Conservation (phyloP, 495 filamentous ascomycete species). For the Hypoxylon lenormandii region DNA sequence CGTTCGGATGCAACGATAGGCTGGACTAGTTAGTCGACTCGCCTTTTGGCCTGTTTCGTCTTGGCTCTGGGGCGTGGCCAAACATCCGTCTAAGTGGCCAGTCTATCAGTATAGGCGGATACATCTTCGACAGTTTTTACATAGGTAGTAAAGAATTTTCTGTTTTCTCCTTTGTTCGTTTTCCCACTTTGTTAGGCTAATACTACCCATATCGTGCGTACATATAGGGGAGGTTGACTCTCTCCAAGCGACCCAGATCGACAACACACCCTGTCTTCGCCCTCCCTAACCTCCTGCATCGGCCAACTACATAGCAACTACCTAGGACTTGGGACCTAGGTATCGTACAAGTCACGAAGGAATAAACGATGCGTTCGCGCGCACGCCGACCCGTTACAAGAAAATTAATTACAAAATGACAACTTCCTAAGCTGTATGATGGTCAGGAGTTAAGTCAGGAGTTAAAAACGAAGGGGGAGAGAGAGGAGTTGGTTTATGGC, state of each 20-base stretch:
- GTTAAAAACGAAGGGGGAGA: slow-evolving; percentile 11
- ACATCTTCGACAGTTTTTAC: not conserved
- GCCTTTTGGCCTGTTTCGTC: slow-evolving; percentile 51
- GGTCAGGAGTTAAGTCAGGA: slow-evolving; percentile 1
- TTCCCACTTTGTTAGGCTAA: slow-evolving; percentile 13
- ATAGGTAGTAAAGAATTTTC: not conserved
- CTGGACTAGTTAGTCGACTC: slow-evolving; percentile 37
- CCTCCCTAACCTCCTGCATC: slow-evolving; percentile 10
- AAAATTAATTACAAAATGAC: slow-evolving; percentile 20
- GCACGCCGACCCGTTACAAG: slow-evolving; percentile 24
- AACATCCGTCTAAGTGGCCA: slow-evolving; percentile 32
- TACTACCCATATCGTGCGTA: not conserved
- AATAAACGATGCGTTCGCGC: slow-evolving; percentile 14
- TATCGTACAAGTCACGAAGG: not conserved
- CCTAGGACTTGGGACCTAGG: too few species aligned
- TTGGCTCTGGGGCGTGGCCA: slow-evolving; percentile 39
- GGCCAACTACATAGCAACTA: slow-evolving; percentile 1
- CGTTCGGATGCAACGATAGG: slow-evolving; percentile 37
- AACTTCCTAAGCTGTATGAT: slow-evolving; percentile 31
- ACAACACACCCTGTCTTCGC: not conserved
- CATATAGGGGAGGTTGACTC: slow-evolving; percentile 17
- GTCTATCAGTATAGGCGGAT: not conserved
- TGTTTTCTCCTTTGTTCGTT: slow-evolving; percentile 10
- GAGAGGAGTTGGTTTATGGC: slow-evolving; percentile 17
- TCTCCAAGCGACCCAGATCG: slow-evolving; percentile 29